Base-by-base conservation (phyloP, 306 rosid genomes). In the Dryas alaskensis region DNA sequence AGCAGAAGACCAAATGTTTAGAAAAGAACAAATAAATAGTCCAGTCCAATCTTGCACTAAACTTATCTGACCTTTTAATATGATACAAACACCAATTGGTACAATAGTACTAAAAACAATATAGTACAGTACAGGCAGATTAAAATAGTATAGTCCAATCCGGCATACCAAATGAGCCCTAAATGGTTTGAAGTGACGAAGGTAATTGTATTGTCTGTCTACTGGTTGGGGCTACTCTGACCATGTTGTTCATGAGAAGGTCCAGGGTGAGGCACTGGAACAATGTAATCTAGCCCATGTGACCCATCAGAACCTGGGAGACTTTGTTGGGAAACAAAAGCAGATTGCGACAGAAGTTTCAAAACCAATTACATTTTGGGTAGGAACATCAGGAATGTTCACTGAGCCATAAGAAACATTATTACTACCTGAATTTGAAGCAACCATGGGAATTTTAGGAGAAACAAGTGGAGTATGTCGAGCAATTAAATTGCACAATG, bases 361-460 rank as follows among this genome's bases (percentile, higher is more conserved):
- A 8, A 10, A 3, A 65, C n/a, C 52, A 1, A 65, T n/a, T 0
- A 8, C 9, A 4, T 45, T 10, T 65, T 45, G 5, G 17, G 16
- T 22, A 2, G 53, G 53, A 46, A 12, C 17, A 7, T n/a, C 43
- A 27, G 16, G 1, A 2, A 46, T 42, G 42, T 47, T 25, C 10
- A 10, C 3, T 46, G 42, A 65, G 48, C 67, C 31, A n/a, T 63
- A n/a, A 63, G 8, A 8, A 42, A n/a, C 67, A 63, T 42, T 10
- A 8, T 5, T 44, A 10, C 43, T 65, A 65, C 69, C 69, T 22
- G 55, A 66, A 66, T 25, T 67, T 47, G 72, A 49, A 31, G 72
- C 27, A 10, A 67, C 8, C 45, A 3, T 14, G 14, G 43, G 14
- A 66, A 7, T 50, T 14, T 49, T 25, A 50, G 37, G 16, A 16